Evolutionary conservation across 116 monocot genomes (phyloP), one percentile per base, ranked within the genome.

Genomic region (Dioscorea cayenensis): DNA sequence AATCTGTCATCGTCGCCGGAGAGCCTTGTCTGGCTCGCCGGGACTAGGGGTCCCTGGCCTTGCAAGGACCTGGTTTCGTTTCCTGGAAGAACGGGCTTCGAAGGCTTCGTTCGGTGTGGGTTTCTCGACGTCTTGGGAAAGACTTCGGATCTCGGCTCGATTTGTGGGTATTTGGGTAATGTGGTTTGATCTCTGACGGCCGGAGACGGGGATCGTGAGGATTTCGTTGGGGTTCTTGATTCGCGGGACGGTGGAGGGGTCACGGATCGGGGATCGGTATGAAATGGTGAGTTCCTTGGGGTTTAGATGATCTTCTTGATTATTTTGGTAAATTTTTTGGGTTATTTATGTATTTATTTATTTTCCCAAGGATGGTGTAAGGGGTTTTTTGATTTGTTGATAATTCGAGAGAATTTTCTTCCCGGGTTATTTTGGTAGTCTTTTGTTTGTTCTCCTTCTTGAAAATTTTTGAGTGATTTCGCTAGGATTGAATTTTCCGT

Each of bases 251-350:
- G 64, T 8, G 70, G 70, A 70, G 52, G 28, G 49, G 71, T 27
- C 55, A 28, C 19, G 61, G 70, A 70, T 65, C 49, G 27, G 70
- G 17, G 67, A 75, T 74, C 76, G 71, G 74, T 67, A 82, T 86
- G 82, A 77, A 59, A 82, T 86, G 86, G 86, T 86, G 68, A 74
- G 80, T 14, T 23, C 35, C 8, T 12, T 18, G 49, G 51, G 69
- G 28, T 28, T 64, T 32, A 18, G 13, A 19, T 19, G 36, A 66
- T 55, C 19, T 62, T 73, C 38, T 27, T 4, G 14, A 7, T 60
- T 51, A 7, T 64, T 29, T 19, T 70, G 55, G 55, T 55, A 0
- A 19, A 65, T 71, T 5, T 50, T 20, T 7, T 66, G 19, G 23
- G 18, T 37, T 65, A 21, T 67, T 43, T 35, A 32, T 3, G 3